Base-by-base conservation (phyloP, 2,329 filamentous ascomycete species). In the Colletotrichum sp. region DNA sequence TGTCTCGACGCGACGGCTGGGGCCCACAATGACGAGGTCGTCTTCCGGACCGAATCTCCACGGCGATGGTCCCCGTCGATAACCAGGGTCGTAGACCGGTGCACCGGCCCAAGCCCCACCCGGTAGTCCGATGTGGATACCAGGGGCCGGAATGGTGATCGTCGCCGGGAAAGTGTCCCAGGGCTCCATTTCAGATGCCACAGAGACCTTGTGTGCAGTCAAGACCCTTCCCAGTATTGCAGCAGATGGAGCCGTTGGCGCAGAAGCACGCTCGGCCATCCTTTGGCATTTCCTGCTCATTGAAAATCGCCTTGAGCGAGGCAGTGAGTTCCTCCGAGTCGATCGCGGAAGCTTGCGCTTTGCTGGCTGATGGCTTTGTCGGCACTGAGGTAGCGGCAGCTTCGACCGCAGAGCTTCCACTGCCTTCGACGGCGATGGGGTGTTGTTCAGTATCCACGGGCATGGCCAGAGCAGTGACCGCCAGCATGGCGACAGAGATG, bases 121-220 rank as follows among this genome's bases (percentile, higher is more conserved):
- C 44, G 10, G 6, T 52, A 1, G n/a, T 52, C 44, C 44, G 44
- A 13, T 52, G n/a, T 52, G 44, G 44, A 24, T 21, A 52, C 10
- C 12, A 15, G 4, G 13, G 62, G 3, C 32, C 34, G n/a, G 32
- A 10, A 2, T n/a, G 32, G 34, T 26, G n/a, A 34, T 32, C 55
- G 24, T 59, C 26, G 55, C 21, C 24, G 24, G 26, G 55, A 18
- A 59, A 26, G 15, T 59, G 24, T 59, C 9, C 34, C 62, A 15
- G 34, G 34, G 32, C 36, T 28, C 62, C 12, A 64, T 24, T 28
- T 78, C 78, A 82, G 30, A 83, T 76, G 6, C 82, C 80, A 59
- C 82, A 84, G 26, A 79, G 75, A n/a, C 82, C 82, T 65, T 79
- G 78, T 16, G 78, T 78, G 76, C 82, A 83, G 65, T 79, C 77